phyloP scores from a whole-genome alignment of 140 eudicot species.

The Senecio squalidus region DNA sequence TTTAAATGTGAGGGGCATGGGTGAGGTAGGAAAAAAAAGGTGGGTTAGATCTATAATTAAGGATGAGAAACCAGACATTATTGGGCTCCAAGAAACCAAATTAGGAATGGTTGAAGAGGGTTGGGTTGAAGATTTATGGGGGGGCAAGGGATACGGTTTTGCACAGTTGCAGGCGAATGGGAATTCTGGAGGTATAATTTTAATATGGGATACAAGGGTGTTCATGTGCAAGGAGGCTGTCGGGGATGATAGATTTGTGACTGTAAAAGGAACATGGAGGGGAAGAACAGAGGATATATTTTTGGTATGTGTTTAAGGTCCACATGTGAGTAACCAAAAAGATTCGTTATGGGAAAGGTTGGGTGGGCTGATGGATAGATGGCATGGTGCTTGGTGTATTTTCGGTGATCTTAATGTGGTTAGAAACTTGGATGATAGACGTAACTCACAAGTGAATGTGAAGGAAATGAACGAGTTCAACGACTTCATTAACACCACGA shows the following conservation, averaged over 20 bases:
- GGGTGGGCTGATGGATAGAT: no score
- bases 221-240: neutral
- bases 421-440: no score
- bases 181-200: neutral
- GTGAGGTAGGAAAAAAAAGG: neutral
- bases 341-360: no score
- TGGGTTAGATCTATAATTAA: neutral
- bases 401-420: no score
- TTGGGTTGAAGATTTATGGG: neutral
- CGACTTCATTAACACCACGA: no score
- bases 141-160: neutral
- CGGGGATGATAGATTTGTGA: neutral
- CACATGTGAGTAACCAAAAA: no score
- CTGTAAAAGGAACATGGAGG: neutral
- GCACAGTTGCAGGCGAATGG: neutral
- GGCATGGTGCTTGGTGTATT: no score
- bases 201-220: neutral
- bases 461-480: no score
- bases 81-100: neutral
- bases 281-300: neutral
- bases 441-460: no score
- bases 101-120: neutral
- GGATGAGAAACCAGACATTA: neutral
- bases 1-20: neutral
- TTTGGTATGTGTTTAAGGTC: no score